Base-by-base conservation (phyloP, 805 yeast species). In the Yarrowia deformans region DNA sequence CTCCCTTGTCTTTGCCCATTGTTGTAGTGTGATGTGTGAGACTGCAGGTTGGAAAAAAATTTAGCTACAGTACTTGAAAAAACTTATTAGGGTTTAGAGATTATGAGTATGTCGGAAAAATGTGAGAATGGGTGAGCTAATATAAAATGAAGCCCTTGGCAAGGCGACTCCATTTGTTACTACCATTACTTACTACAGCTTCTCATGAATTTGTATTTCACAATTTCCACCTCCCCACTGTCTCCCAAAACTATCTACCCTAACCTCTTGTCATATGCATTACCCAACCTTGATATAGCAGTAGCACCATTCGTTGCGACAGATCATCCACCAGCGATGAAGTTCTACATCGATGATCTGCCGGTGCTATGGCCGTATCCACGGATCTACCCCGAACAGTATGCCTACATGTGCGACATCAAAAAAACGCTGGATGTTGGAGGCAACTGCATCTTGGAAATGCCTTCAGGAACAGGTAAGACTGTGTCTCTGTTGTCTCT, bases 381-480 rank as follows among this genome's bases (percentile, higher is more conserved):
- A 1, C 85, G 91, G 75, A 94, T 95, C 69, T 95, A 95, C 77
- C 99, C 99, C 1, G 99, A 95, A 80, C 99, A 95, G 78, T 95
- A 95, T 83, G 95, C 93, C 42, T 95, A 95, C 79, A 95, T 95
- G 99, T 87, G 95, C 71, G 98, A 94, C 78, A 90, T 95, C 72
- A 95, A 95, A 81, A 87, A 89, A 76, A 90, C 98, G 0, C 79
- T 95, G 67, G 99, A 95, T 82, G 97, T 90, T 0, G 98, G 98
- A 1, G 99, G 99, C 13, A 93, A 93, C 77, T 90, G 97, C 79
- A 93, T 95, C 68, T 79, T 95, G 75, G 99, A 95, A 81, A 95
- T 95, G 99, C 99, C 99, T 73, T 95, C 99, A 7, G 99, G 99
- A 4, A 95, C 99, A 3, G 99, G 99, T 52, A 95, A 95, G 78